phyloP scores from a whole-genome alignment of 306 rosid species.

The Trifolium pratense region DNA sequence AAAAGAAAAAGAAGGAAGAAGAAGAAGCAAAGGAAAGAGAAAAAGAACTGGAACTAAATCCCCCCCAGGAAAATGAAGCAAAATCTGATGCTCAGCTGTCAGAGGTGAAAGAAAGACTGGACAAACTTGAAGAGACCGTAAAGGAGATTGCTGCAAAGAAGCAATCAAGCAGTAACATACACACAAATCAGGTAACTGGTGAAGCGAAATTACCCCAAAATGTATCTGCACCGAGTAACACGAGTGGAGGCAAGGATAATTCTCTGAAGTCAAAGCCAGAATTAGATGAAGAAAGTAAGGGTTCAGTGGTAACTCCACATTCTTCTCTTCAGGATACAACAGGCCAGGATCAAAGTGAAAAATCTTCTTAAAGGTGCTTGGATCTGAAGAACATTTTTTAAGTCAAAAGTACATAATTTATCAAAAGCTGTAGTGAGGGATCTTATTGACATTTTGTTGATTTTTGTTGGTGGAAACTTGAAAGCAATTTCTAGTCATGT shows the following conservation, averaged over 20 bases:
- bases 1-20: slow-evolving; percentile 72
- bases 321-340: slow-evolving; percentile 45
- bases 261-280: slow-evolving; percentile 43
- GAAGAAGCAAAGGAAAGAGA: slow-evolving; percentile 60
- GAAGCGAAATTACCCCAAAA: slow-evolving; percentile 43
- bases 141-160: slow-evolving; percentile 75
- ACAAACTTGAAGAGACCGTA: slow-evolving; percentile 78
- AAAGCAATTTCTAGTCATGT: slow-evolving; percentile 26
- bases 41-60: slow-evolving; percentile 61
- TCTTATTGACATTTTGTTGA: not conserved
- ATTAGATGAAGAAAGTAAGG: slow-evolving; percentile 37
- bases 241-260: slow-evolving; percentile 40
- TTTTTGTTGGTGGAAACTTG: slow-evolving; percentile 17
- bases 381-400: slow-evolving; percentile 28
- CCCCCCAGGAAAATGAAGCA: slow-evolving; percentile 52
- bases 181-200: slow-evolving; percentile 41
- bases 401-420: slow-evolving; percentile 34
- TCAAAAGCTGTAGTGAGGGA: slow-evolving; percentile 8
- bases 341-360: slow-evolving; percentile 45
- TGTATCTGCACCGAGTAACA: slow-evolving; percentile 41
- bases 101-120: slow-evolving; percentile 78
- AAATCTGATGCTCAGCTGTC: slow-evolving; percentile 50
- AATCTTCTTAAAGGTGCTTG: slow-evolving; percentile 45
- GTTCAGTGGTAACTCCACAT: slow-evolving; percentile 39
- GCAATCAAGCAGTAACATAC: slow-evolving; percentile 38